Evolutionary conservation across 345 rosid species (phyloP).

Genomic region (Eucalyptus caleyi): DNA sequence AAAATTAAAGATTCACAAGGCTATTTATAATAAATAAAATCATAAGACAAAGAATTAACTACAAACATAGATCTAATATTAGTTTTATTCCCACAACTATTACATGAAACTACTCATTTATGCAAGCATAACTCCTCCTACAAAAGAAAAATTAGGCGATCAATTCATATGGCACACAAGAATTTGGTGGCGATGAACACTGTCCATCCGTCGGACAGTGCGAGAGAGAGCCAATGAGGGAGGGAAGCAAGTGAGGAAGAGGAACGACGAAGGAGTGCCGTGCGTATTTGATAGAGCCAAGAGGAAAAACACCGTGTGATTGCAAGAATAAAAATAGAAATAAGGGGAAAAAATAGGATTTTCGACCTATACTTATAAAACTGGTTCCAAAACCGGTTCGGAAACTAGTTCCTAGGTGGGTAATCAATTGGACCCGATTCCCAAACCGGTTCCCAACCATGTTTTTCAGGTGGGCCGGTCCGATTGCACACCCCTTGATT

Average conservation of each 20-base stretch:
- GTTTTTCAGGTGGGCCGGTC: rapidly evolving
- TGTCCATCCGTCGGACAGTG: rapidly evolving
- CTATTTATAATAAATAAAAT: too few relatives aligned
- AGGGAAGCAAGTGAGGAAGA: too few relatives aligned
- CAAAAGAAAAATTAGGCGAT: rapidly evolving
- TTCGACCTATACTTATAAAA: too few relatives aligned
- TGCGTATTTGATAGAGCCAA: rapidly evolving
- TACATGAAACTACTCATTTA: too few relatives aligned
- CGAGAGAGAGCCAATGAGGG: too few relatives aligned
- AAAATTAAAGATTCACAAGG: too few relatives aligned
- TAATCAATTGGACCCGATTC: too few relatives aligned
- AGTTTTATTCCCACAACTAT: too few relatives aligned
- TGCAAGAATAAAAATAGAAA: too few relatives aligned
- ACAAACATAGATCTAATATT: rapidly evolving
- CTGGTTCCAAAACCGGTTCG: rapidly evolving
- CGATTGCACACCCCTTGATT: neutral
- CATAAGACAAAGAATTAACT: rapidly evolving
- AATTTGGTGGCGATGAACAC: rapidly evolving
- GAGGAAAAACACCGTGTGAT: rapidly evolving
- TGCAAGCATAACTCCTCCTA: too few relatives aligned
- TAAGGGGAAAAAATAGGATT: rapidly evolving
- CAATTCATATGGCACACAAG: too few relatives aligned
- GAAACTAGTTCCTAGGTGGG: rapidly evolving
- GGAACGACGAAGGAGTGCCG: rapidly evolving
- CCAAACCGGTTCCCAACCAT: rapidly evolving